Base-by-base conservation (phyloP, 768 basidiomycete genomes). In the Russula compacta region DNA sequence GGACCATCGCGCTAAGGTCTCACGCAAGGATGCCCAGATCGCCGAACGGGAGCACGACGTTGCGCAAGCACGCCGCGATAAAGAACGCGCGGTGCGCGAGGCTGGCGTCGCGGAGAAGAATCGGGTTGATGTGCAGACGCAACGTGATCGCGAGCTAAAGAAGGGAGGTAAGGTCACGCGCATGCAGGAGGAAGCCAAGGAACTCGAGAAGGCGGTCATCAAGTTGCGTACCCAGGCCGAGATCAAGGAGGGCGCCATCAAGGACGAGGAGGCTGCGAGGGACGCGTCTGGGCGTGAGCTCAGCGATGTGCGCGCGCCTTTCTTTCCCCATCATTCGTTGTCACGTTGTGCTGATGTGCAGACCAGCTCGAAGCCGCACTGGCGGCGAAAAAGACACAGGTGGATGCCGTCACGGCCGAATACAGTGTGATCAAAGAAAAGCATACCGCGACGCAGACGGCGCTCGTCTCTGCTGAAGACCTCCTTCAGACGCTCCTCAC, bases 401-500 rank as follows among this genome's bases (percentile, higher is more conserved):
- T 91, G 8, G 77, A 80, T 15, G 71, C 77, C 21, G 73, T 88
- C 32, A 76, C 78, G 5, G 73, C 75, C 2, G 73, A 80, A 0
- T 88, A 86, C 72, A 77, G 78, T 56, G 75, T 75, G 9, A 76
- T 91, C 59, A 92, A 92, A 68, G 80, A 86, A 6, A 80, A 82
- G 53, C 85, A 95, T 69, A 81, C 80, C 47, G 71, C 77, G 0
- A 78, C 83, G 2, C 78, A 84, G 58, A 75, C 79, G 5, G 80
- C 84, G 33, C 79, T 95, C 9, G 71, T 80, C 14, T 87, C 83
- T 19, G 81, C 86, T 15, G 95, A 98, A 72, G 92, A 94, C 67
- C 86, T 98, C n/a, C 79, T 98, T 0, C 95, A 98, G 72, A 92
- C 92, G 0, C 83, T 98, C 19, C 79, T 95, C 50, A 98, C 95